Conservation (phyloP, 805 yeast species). For the Dipodascopsis tothii region DNA sequence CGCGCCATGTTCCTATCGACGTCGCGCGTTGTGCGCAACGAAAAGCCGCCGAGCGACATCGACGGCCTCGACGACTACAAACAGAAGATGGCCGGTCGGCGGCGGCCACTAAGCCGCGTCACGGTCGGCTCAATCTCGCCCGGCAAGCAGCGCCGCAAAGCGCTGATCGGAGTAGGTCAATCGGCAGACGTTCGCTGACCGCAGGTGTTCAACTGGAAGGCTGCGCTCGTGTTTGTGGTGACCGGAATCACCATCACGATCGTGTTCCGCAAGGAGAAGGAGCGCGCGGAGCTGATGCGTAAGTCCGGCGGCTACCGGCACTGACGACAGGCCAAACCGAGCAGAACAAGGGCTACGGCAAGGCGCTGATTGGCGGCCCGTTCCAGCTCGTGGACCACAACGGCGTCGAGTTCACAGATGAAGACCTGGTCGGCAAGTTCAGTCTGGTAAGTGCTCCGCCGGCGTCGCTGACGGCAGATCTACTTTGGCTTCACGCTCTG, state of each 20-base stretch:
- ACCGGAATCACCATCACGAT: slow-evolving; percentile 68
- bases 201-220: slow-evolving; percentile 68
- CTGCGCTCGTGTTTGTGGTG: slow-evolving; percentile 55
- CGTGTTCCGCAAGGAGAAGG: slow-evolving; percentile 69
- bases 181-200: not conserved
- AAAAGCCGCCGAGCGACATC: too few relatives aligned
- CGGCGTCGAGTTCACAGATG: slow-evolving; percentile 67
- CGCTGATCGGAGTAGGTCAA: not conserved
- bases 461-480: slow-evolving; percentile 29
- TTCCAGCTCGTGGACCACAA: slow-evolving; percentile 65
- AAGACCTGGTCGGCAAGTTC: slow-evolving; percentile 69
- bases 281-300: slow-evolving; percentile 60
- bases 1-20: too few relatives aligned
- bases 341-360: slow-evolving; percentile 80
- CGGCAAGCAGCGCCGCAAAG: not conserved
- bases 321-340: slow-evolving; percentile 43
- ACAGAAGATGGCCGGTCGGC: not conserved
- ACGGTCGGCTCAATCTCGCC: not conserved
- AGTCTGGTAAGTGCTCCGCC: slow-evolving; percentile 39
- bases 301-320: slow-evolving; percentile 31
- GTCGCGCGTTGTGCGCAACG: too few relatives aligned
- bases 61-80: not conserved
- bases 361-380: slow-evolving; percentile 88
- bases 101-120: not conserved
- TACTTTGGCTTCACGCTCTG: slow-evolving; percentile 97